A percentile compares a stretch with the other conserved stretches of the same genome.
phyloP scores from a whole-genome alignment of 495 filamentous ascomycete species.

The Neurospora sp. region DNA sequence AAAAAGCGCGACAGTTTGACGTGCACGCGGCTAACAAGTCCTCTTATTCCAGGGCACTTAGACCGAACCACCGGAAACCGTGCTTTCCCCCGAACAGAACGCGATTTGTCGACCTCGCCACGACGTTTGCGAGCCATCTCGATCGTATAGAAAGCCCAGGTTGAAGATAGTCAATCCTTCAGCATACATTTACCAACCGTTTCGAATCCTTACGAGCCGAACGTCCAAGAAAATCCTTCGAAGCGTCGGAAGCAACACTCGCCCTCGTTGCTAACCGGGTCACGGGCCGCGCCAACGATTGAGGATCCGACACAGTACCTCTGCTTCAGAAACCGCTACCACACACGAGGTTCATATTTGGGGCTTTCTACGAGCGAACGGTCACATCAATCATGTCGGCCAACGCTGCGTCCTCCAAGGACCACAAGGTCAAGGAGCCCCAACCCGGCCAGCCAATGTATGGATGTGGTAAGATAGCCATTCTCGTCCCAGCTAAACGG shows the following conservation, averaged over 20 bases:
- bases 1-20: background rate
- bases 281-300: background rate
- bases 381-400: constrained; percentile 24
- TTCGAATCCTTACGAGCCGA: background rate
- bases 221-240: background rate
- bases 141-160: background rate
- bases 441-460: constrained; percentile 42
- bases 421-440: constrained; percentile 40
- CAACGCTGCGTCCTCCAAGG: constrained; percentile 38
- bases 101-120: background rate
- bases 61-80: background rate
- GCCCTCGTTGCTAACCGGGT: background rate
- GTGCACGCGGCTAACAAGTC: background rate
- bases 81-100: background rate
- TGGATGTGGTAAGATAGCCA: constrained; percentile 39
- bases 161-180: background rate
- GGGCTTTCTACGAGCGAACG: constrained; percentile 33
- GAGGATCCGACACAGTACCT: background rate
- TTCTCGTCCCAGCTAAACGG: background rate
- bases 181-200: background rate
- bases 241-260: background rate
- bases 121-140: background rate
- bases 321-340: background rate
- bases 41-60: background rate
- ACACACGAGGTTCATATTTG: background rate